These are phyloP conservation scores for Barnettozyma sucrosica DNA, from an alignment of 805 yeast genomes.

Conservation along the genomic window DNA sequence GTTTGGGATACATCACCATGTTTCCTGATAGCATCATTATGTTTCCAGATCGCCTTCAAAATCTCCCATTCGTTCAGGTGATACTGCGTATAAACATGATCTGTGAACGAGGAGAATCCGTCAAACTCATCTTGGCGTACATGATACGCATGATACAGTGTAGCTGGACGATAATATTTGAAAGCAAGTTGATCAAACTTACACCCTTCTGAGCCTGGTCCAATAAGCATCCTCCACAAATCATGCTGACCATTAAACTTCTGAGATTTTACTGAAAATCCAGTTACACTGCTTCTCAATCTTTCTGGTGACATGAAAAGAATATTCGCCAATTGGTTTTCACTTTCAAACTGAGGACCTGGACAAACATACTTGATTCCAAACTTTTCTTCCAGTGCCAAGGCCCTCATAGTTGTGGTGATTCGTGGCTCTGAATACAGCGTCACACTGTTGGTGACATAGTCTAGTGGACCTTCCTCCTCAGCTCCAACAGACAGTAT, in stretches of 20 bases:
- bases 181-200: not conserved
- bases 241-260: not conserved
- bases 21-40: not conserved
- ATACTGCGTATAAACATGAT: not conserved
- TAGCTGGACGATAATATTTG: not conserved
- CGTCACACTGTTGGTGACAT: not conserved
- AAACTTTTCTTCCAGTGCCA: not conserved
- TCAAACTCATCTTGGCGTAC: not conserved
- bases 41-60: not conserved
- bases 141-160: not conserved
- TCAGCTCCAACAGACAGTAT: not conserved
- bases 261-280: not conserved
- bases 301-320: not conserved
- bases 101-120: not conserved
- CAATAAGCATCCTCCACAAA: not conserved
- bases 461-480: not conserved
- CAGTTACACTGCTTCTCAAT: not conserved
- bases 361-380: conserved; percentile 1
- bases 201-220: not conserved
- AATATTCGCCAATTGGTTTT: not conserved
- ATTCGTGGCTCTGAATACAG: not conserved
- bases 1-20: not conserved
- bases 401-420: not conserved
- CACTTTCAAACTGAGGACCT: not conserved
- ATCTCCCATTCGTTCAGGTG: not conserved